A percentile compares a stretch with the other conserved stretches of the same genome.
phyloP scores from a whole-genome alignment of 2,329 filamentous ascomycete species.

The Ceratocystis lukuohia region DNA sequence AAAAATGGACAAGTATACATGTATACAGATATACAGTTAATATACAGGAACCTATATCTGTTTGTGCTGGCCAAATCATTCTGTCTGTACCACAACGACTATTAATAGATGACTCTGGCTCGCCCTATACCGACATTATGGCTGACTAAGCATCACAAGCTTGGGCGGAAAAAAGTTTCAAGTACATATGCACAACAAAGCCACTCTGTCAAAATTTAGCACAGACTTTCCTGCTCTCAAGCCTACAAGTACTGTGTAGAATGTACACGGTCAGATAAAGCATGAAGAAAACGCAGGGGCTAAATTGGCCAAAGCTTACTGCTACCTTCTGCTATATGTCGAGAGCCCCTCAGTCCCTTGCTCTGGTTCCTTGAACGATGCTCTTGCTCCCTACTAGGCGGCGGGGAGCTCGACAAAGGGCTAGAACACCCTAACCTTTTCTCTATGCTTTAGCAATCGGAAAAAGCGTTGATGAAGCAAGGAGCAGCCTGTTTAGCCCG shows the following conservation, averaged over 20 bases:
- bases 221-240: background rate
- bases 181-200: background rate
- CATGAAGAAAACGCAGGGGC: constrained; percentile 1
- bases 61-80: background rate
- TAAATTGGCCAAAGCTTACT: background rate
- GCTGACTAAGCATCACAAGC: no score
- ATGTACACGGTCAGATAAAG: background rate
- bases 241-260: background rate
- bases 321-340: background rate
- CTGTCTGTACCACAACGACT: background rate
- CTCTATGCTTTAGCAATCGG: background rate
- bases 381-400: background rate
- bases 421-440: background rate
- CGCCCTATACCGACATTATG: background rate
- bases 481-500: background rate
- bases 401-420: background rate
- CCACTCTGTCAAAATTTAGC: background rate
- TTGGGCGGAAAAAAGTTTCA: background rate
- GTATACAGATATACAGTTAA: background rate
- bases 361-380: background rate
- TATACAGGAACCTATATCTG: background rate
- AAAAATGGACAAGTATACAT: background rate
- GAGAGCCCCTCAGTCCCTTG: background rate
- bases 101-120: background rate
- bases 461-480: background rate